Evolutionary conservation across 495 filamentous ascomycete species (phyloP).

Genomic region (Aspergillus wentii): DNA sequence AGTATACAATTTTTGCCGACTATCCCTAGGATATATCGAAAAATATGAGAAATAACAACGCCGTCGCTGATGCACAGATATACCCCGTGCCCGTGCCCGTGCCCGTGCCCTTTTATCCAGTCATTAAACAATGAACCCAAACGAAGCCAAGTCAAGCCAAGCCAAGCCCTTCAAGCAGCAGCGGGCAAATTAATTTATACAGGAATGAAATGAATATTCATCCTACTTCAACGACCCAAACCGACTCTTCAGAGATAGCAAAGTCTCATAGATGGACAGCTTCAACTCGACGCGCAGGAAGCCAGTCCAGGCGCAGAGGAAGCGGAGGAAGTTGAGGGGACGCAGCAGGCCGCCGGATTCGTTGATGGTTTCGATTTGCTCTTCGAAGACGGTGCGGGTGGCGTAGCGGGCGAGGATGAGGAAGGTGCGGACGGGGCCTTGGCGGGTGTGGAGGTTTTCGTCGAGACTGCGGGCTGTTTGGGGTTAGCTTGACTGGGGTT

Average conservation of each 20-base stretch:
- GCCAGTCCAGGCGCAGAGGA: slow-evolving; percentile 50
- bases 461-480: slow-evolving; percentile 74
- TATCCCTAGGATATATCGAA: slow-evolving; percentile 3
- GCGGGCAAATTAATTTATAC: too few species aligned
- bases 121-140: background rate
- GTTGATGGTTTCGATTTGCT: slow-evolving; percentile 70
- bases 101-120: slow-evolving; percentile 12
- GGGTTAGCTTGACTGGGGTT: slow-evolving; percentile 6
- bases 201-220: too few species aligned
- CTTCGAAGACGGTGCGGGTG: slow-evolving; percentile 79
- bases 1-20: background rate
- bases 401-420: slow-evolving; percentile 93
- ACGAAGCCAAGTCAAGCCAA: too few species aligned
- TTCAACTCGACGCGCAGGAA: slow-evolving; percentile 62
- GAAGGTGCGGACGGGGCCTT: slow-evolving; percentile 84
- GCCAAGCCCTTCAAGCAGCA: too few species aligned
- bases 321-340: slow-evolving; percentile 50
- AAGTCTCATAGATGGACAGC: slow-evolving; percentile 54
- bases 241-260: slow-evolving; percentile 42
- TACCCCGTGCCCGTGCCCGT: too few species aligned
- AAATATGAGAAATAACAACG: slow-evolving; percentile 13
- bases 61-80: slow-evolving; percentile 33
- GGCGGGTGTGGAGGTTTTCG: slow-evolving; percentile 84
- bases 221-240: slow-evolving; percentile 30
- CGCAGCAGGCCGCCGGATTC: slow-evolving; percentile 51